phyloP scores from a whole-genome alignment of 1,284 basidiomycete genomes.

The Irpex rosettiformis region DNA sequence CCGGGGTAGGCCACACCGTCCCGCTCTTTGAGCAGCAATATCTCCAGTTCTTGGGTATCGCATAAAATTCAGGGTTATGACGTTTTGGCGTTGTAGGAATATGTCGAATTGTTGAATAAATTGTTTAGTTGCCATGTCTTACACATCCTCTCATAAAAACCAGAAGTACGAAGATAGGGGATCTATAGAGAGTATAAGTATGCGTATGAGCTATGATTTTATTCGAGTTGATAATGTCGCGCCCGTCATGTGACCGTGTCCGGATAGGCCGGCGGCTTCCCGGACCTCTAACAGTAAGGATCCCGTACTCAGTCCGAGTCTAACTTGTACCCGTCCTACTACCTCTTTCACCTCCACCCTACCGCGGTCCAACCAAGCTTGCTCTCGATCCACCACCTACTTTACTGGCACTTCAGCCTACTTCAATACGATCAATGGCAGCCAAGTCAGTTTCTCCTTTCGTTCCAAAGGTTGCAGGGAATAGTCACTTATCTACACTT shows the following conservation, averaged over 20 bases:
- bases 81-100: background rate
- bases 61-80: background rate
- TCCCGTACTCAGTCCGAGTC: background rate
- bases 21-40: constrained; percentile 12
- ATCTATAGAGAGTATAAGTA: too few relatives aligned
- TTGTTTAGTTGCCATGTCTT: too few relatives aligned
- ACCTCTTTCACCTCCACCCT: background rate
- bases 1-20: constrained; percentile 41
- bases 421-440: constrained; percentile 5
- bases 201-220: too few relatives aligned
- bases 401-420: background rate
- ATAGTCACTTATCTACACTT: background rate
- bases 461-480: background rate
- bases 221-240: too few relatives aligned
- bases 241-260: too few relatives aligned
- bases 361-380: constrained; percentile 3
- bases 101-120: background rate
- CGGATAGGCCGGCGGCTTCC: too few relatives aligned
- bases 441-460: constrained; percentile 6
- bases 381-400: background rate
- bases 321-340: background rate
- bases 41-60: constrained; percentile 9
- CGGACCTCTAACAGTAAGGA: too few relatives aligned
- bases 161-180: too few relatives aligned
- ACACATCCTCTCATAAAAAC: too few relatives aligned